A percentile compares a stretch with the other conserved stretches of the same genome.
Evolutionary conservation across 495 filamentous ascomycete species (phyloP).

Genomic region (Podospora pseudopauciseta): DNA sequence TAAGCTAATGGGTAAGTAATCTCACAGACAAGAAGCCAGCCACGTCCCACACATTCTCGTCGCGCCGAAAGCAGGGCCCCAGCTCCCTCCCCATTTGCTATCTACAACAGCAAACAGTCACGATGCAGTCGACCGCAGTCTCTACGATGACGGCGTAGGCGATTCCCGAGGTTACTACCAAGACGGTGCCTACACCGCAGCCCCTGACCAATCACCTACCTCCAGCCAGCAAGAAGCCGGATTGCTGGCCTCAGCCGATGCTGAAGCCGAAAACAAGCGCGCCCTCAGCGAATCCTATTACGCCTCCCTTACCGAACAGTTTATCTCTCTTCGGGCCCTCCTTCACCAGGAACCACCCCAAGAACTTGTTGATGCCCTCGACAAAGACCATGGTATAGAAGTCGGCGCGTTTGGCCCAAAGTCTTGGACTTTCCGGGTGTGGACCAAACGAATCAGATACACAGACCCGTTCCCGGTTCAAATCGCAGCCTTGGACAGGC

Average conservation of each 20-base stretch:
- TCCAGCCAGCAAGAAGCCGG: slow-evolving; percentile 9
- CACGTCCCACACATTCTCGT: slow-evolving; percentile 63
- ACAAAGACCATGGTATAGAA: slow-evolving; percentile 54
- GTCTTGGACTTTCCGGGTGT: slow-evolving; percentile 48
- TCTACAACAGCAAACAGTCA: slow-evolving; percentile 19
- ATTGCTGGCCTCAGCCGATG: slow-evolving; percentile 18
- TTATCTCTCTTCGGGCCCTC: slow-evolving; percentile 53
- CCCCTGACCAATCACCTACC: slow-evolving; percentile 28
- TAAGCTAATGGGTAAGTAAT: slow-evolving; percentile 32
- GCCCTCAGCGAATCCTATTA: slow-evolving; percentile 55
- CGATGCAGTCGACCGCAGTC: slow-evolving; percentile 35
- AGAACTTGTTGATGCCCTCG: slow-evolving; percentile 47
- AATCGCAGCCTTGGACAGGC: slow-evolving; percentile 64
- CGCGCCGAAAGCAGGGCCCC: slow-evolving; percentile 50
- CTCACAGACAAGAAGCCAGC: slow-evolving; percentile 65
- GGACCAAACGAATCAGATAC: slow-evolving; percentile 44
- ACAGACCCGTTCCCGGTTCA: slow-evolving; percentile 65
- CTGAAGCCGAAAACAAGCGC: slow-evolving; percentile 51
- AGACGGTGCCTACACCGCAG: slow-evolving; percentile 68
- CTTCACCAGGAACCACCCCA: slow-evolving; percentile 54
- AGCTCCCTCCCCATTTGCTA: slow-evolving; percentile 37
- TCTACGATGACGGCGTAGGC: slow-evolving; percentile 42
- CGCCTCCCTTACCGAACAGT: slow-evolving; percentile 57
- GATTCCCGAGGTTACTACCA: slow-evolving; percentile 59
- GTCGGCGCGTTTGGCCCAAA: slow-evolving; percentile 45